phyloP scores from a whole-genome alignment of 2,329 filamentous ascomycete genomes.

The Parafenestella ontariensis region DNA sequence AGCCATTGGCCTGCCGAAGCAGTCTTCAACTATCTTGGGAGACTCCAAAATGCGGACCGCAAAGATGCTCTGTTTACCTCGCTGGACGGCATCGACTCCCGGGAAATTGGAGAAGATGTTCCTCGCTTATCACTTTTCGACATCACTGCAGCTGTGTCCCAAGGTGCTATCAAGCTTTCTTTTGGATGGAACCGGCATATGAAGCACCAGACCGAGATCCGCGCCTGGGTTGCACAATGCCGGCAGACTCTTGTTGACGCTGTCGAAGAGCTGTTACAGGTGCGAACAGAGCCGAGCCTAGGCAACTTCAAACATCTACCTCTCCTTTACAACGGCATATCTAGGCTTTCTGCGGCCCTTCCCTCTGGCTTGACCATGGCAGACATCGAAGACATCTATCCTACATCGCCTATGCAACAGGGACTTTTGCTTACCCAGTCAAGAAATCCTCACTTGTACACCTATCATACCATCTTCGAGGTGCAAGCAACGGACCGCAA shows the following conservation, averaged over 20 bases:
- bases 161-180: constrained; percentile 41
- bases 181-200: constrained; percentile 43
- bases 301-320: constrained; percentile 42
- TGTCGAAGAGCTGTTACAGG: constrained; percentile 37
- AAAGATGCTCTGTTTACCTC: constrained; percentile 37
- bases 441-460: constrained; percentile 38
- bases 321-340: constrained; percentile 39
- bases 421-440: constrained; percentile 40
- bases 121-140: constrained; percentile 43
- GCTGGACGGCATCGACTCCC: constrained; percentile 27
- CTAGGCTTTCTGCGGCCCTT: constrained; percentile 25
- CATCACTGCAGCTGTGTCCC: constrained; percentile 36
- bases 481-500: constrained; percentile 27
- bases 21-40: constrained; percentile 43
- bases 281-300: constrained; percentile 33
- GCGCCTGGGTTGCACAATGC: constrained; percentile 38
- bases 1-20: constrained; percentile 45
- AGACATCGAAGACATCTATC: constrained; percentile 41
- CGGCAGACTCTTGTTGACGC: constrained; percentile 38
- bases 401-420: constrained; percentile 41
- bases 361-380: constrained; percentile 25
- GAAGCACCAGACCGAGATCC: constrained; percentile 37
- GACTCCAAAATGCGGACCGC: constrained; percentile 39
- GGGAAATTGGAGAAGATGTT: constrained; percentile 34
- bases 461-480: constrained; percentile 40